Evolutionary conservation across 805 yeast species (phyloP).

Genomic region (Myxozyma nipponensis): DNA sequence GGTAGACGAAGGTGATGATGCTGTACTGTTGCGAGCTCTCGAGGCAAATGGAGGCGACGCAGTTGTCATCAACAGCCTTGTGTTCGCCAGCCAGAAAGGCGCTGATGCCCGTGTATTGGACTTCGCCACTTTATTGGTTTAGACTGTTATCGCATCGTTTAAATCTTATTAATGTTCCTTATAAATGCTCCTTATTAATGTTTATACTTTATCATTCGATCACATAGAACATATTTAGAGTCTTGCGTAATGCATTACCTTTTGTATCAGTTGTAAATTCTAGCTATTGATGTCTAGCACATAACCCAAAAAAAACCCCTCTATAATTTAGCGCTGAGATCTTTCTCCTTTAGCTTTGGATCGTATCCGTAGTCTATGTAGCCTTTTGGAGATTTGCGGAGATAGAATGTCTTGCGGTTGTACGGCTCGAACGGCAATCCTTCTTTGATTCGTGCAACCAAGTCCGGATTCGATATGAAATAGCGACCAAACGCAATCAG

Average conservation of each 20-base stretch:
- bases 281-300: too few species aligned
- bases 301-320: not conserved
- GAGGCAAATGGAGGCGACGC: slow-evolving; percentile 16
- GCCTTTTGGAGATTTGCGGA: slow-evolving; percentile 16
- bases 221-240: not conserved
- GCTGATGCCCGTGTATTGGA: slow-evolving; percentile 20
- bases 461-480: slow-evolving; percentile 55
- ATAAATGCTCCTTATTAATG: too few species aligned
- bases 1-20: not conserved
- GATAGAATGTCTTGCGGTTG: slow-evolving; percentile 50
- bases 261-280: too few species aligned
- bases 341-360: slow-evolving; percentile 16
- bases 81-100: slow-evolving; percentile 18
- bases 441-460: slow-evolving; percentile 44
- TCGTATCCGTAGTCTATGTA: slow-evolving; percentile 19
- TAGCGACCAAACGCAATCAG: slow-evolving; percentile 47
- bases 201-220: too few species aligned
- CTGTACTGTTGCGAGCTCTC: slow-evolving; percentile 2
- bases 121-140: slow-evolving; percentile 3
- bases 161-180: not conserved
- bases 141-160: not conserved
- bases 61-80: slow-evolving; percentile 9
- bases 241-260: too few species aligned
- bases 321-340: slow-evolving; percentile 3
- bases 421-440: slow-evolving; percentile 44